These are phyloP conservation scores for Naematelia encephala DNA, from an alignment of 768 basidiomycete species.

Conservation along the genomic window DNA sequence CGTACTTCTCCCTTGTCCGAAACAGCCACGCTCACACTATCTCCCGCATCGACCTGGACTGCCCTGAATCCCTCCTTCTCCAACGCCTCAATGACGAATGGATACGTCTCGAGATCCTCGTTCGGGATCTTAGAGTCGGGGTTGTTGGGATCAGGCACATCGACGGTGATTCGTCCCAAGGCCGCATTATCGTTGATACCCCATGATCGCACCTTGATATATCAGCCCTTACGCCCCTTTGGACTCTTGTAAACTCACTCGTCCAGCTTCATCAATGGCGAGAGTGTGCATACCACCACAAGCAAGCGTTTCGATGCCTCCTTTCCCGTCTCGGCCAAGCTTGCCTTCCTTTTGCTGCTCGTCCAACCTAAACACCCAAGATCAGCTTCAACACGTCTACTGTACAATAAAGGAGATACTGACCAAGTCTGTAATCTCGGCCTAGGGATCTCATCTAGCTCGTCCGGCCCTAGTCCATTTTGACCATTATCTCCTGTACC, in stretches of 20 bases:
- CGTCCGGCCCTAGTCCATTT: constrained; percentile 72
- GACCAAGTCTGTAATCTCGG: constrained; percentile 71
- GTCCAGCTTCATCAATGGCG: constrained; percentile 82
- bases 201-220: constrained; percentile 43
- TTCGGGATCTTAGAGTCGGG: constrained; percentile 47
- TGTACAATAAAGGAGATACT: constrained; percentile 6
- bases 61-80: constrained; percentile 78
- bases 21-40: constrained; percentile 81
- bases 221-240: constrained; percentile 2
- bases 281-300: constrained; percentile 87
- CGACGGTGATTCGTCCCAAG: constrained; percentile 70
- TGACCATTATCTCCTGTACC: constrained; percentile 92
- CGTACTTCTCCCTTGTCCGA: constrained; percentile 73
- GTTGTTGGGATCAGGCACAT: constrained; percentile 52
- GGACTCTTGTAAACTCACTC: constrained; percentile 58
- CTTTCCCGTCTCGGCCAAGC: constrained; percentile 58
- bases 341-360: constrained; percentile 67
- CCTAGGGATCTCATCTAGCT: constrained; percentile 68
- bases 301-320: constrained; percentile 73
- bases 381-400: constrained; percentile 12
- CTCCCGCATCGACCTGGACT: constrained; percentile 76
- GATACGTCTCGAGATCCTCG: constrained; percentile 53
- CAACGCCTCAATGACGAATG: constrained; percentile 55
- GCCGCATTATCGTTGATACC: constrained; percentile 78
- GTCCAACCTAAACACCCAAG: constrained; percentile 55